Evolutionary conservation across 345 rosid species (phyloP), one percentile per base, ranked within the genome.

Genomic region (Eucalyptus caleyi): DNA sequence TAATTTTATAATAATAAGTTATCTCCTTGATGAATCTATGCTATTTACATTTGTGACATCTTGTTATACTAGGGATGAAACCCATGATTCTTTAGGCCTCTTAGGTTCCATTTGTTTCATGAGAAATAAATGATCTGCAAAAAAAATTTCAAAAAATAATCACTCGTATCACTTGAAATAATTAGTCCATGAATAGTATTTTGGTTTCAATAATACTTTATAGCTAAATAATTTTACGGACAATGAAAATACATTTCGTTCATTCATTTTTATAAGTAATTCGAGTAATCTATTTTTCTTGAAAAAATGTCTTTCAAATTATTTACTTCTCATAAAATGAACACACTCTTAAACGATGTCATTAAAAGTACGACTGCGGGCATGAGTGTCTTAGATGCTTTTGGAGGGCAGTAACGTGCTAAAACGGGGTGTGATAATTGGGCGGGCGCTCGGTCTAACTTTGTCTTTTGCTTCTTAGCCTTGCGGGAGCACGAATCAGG

Each of bases 191-290:
- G 1, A 56, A 56, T 56, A 56, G 26, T 56, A 56, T 56, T 56
- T 56, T 24, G 5, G 5, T 56, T 56, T 24, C 30, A 21, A 56
- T 23, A 23, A 56, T 24, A 24, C 5, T 56, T 56, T 56, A 24
- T 24, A 2, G 3, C 3, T 24, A 56, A 56, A 56, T 1, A 56
- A 54, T 21, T 56, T 56, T 24, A 0, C 0, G 6, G 6, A 56
- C 27, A 56, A 24, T 56, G 4, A 56, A 56, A 56, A 56, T 9
- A 0, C 9, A 23, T 56, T 4, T 56, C 62, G 0, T 9, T 24
- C 0, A 56, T 56, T 23, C 27, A 56, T 9, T 56, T 56, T 56
- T 56, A 24, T 56, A 0, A 56, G 0, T 56, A 9, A 10, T 9
- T 24, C 5, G 2, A 56, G 12, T 4, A 6, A 56, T 23, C 27